Evolutionary conservation across 306 rosid genomes (phyloP).

Genomic region (Prunus kanzakura): DNA sequence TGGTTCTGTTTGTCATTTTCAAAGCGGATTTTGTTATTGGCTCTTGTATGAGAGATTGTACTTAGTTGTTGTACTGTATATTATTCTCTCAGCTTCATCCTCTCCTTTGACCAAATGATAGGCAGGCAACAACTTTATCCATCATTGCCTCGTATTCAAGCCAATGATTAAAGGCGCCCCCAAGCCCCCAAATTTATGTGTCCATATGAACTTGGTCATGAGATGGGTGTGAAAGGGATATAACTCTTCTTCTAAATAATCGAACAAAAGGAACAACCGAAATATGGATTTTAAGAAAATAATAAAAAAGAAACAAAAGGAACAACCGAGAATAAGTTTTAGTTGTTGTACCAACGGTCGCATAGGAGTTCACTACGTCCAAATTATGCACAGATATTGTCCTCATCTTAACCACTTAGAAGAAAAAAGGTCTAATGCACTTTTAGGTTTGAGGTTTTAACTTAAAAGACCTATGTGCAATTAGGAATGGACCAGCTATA

Average conservation of each 20-base stretch:
- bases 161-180: not conserved
- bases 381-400: too few species aligned
- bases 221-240: not conserved
- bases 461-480: too few species aligned
- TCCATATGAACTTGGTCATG: not conserved
- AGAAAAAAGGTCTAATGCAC: too few species aligned
- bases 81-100: not conserved
- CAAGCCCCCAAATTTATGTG: not conserved
- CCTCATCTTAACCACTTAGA: fast-evolving
- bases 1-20: constrained; percentile 19
- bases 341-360: too few species aligned
- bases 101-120: constrained; percentile 16
- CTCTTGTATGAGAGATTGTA: not conserved
- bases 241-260: not conserved
- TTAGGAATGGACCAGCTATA: too few species aligned
- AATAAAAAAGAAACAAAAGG: too few species aligned
- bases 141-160: not conserved
- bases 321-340: too few species aligned
- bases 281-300: too few species aligned
- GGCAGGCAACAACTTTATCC: not conserved
- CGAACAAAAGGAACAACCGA: too few species aligned
- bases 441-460: too few species aligned
- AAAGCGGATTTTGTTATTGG: constrained; percentile 2
- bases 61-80: not conserved
- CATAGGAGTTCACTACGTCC: too few species aligned